phyloP scores from a whole-genome alignment of 1,139 yeast species.

The Sugiyamaella neomexicana region DNA sequence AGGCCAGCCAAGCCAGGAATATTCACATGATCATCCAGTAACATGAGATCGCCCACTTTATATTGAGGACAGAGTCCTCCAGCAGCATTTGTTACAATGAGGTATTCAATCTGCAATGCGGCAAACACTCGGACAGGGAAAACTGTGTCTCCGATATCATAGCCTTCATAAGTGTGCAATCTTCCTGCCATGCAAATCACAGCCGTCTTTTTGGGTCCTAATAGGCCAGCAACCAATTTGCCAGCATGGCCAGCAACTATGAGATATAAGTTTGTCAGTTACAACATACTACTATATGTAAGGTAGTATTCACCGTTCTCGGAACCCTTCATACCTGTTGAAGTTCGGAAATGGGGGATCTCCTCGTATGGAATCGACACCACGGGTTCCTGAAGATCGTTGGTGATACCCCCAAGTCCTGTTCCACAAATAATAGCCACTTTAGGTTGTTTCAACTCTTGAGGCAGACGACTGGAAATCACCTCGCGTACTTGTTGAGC shows the following conservation, averaged over 20 bases:
- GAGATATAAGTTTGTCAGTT: not conserved
- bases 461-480: slow-evolving; percentile 33
- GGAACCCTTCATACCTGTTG: slow-evolving; percentile 49
- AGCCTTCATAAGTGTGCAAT: slow-evolving; percentile 89
- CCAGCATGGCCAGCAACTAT: slow-evolving; percentile 86
- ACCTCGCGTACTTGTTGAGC: slow-evolving; percentile 32
- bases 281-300: too few species aligned
- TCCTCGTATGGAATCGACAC: slow-evolving; percentile 59
- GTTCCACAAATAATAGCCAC: slow-evolving; percentile 90
- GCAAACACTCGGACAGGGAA: slow-evolving; percentile 82
- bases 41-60: slow-evolving; percentile 87
- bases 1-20: slow-evolving; percentile 87
- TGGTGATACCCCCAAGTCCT: slow-evolving; percentile 85
- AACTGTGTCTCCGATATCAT: slow-evolving; percentile 73
- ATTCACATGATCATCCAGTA: slow-evolving; percentile 73
- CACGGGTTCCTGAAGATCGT: slow-evolving; percentile 47
- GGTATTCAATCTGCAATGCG: slow-evolving; percentile 55
- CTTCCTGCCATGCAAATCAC: slow-evolving; percentile 94
- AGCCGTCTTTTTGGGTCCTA: slow-evolving; percentile 68
- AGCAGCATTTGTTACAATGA: slow-evolving; percentile 89
- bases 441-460: slow-evolving; percentile 39
- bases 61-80: slow-evolving; percentile 74
- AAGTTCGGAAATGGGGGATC: slow-evolving; percentile 77
- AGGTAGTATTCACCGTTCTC: not conserved
- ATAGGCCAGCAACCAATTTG: slow-evolving; percentile 70